These are phyloP conservation scores for Pseudogymnoascus sp. DNA, from an alignment of 2,329 filamentous ascomycete species.

Conservation along the genomic window DNA sequence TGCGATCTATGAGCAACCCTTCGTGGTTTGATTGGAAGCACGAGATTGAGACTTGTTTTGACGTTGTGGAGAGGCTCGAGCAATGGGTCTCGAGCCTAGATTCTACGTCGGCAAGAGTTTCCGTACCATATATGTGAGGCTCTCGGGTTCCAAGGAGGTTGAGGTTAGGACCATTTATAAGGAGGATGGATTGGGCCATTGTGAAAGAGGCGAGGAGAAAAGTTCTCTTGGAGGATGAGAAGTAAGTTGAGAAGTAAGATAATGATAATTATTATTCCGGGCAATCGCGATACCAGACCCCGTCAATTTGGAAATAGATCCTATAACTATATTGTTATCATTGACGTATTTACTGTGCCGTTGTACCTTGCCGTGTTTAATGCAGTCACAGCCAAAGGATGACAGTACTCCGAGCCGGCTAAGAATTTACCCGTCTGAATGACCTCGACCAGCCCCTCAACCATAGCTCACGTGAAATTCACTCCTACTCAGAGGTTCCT, in stretches of 20 bases:
- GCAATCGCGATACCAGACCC: background rate
- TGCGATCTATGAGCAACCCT: constrained; percentile 64
- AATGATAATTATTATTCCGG: background rate
- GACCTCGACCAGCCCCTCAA: background rate
- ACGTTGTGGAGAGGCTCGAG: background rate
- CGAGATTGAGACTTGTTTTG: constrained; percentile 36
- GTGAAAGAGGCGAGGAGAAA: background rate
- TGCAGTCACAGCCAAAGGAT: background rate
- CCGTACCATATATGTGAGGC: constrained; percentile 64
- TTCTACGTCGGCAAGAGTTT: constrained; percentile 57
- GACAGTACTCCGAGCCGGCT: background rate
- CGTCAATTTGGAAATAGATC: background rate
- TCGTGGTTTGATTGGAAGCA: constrained; percentile 74
- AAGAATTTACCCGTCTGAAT: background rate
- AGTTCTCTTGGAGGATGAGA: background rate
- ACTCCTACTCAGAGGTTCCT: background rate
- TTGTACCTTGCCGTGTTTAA: background rate
- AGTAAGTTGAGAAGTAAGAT: background rate
- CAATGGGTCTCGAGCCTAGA: constrained; percentile 19
- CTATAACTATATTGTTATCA: background rate
- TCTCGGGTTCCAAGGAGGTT: constrained; percentile 72
- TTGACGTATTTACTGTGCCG: background rate
- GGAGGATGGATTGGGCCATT: constrained; percentile 48
- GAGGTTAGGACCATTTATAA: constrained; percentile 78
- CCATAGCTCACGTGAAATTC: background rate